Conservation (phyloP, 1,139 yeast species). For the Yamadazyma atmosphaerica region DNA sequence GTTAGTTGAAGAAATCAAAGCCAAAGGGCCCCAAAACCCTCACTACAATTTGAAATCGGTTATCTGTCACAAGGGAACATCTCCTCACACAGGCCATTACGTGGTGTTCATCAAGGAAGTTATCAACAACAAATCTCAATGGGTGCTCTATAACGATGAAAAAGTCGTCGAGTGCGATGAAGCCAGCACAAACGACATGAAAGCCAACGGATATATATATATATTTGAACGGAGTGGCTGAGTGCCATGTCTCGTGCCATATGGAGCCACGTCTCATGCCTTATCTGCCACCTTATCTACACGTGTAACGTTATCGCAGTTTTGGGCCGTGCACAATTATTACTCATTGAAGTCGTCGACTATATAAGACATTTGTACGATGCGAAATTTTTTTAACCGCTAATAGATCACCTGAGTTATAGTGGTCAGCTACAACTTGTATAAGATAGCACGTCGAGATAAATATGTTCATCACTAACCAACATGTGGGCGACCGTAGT, state of each 20-base stretch:
- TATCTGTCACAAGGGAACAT: constrained; percentile 90
- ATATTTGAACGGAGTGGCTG: constrained; percentile 32
- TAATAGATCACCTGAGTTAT: no score
- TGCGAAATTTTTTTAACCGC: background rate
- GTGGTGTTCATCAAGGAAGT: constrained; percentile 68
- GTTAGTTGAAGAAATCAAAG: constrained; percentile 14
- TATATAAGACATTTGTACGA: background rate
- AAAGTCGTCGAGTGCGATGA: constrained; percentile 78
- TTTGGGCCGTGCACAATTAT: constrained; percentile 1
- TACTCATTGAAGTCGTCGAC: background rate
- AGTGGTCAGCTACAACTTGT: no score
- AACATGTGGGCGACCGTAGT: constrained; percentile 76
- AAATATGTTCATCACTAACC: constrained; percentile 78
- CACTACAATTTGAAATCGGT: constrained; percentile 66
- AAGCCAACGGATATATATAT: constrained; percentile 63
- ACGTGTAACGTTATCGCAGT: background rate
- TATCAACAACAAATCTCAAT: constrained; percentile 45
- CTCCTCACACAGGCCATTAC: constrained; percentile 95
- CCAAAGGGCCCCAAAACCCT: constrained; percentile 9
- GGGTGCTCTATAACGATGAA: constrained; percentile 94
- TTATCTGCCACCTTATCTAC: background rate
- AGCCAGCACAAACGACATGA: constrained; percentile 59
- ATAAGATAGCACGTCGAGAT: no score
- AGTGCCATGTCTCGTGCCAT: no score
- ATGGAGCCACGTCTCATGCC: no score